Evolutionary conservation across 495 filamentous ascomycete genomes (phyloP), one percentile per base, ranked within the genome.

Genomic region (Podospora fimiseda): DNA sequence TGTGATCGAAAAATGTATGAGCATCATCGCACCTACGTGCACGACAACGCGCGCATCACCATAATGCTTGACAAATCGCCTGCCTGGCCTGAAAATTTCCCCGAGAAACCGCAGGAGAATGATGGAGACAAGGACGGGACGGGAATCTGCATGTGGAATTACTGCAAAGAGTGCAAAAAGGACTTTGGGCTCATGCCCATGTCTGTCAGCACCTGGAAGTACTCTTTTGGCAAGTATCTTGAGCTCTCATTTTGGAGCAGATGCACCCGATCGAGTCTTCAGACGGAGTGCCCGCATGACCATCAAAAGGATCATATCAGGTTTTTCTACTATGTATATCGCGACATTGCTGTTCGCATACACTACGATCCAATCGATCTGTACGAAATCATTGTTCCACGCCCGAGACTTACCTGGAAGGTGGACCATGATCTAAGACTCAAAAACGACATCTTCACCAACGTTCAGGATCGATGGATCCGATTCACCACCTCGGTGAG

Each of bases 131-230:
- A 62, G 14, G 61, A 64, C n/a, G 64, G 61, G n/a, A 66, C 64
- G 48, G 86, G 82, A 8, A 92, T 99, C 44, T 76, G 90, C 60
- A 97, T 99, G 93, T 99, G 94, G 94, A 96, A 89, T 56, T 86
- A 83, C 52, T 99, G 94, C 72, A 93, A 93, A 57, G 76, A 88
- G 15, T 97, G 94, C 62, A 83, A 85, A 23, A 86, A 87, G 51
- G 90, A 96, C 65, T 96, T 91, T 1, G 86, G 88, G 38, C 82
- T 91, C 37, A 85, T 88, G 55, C 87, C 88, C 14, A 99, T 99
- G 93, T 96, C 92, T 0, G 85, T 89, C 46, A 90, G 79, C 63
- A 95, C 89, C 2, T 99, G 92, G 90, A 97, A 94, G 67, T 99
- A 99, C 66, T 97, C 94, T 0, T 94, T 99, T 61, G 92, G 85